Evolutionary conservation across 768 basidiomycete species (phyloP).

Genomic region (Podaxis rugospora): DNA sequence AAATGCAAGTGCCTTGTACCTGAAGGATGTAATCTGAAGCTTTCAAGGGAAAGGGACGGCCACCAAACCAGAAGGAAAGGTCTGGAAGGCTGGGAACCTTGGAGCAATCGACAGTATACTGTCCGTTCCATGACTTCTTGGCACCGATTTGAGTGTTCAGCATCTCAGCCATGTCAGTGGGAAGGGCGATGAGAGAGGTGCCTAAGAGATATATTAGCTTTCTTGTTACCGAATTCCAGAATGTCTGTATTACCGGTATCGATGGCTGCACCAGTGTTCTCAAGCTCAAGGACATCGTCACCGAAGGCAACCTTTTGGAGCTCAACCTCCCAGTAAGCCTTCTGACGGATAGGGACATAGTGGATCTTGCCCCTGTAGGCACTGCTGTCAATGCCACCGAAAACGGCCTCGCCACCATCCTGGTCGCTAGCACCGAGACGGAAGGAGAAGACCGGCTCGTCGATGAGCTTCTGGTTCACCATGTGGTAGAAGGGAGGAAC

Average conservation of each 20-base stretch:
- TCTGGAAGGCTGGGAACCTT: slow-evolving; percentile 83
- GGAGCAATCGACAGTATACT: slow-evolving; percentile 87
- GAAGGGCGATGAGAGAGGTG: slow-evolving; percentile 91
- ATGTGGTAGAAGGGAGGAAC: slow-evolving; percentile 93
- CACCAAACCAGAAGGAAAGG: slow-evolving; percentile 78
- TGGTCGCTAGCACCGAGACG: slow-evolving; percentile 80
- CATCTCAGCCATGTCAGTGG: slow-evolving; percentile 96
- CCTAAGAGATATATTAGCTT: slow-evolving; percentile 37
- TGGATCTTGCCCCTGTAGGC: slow-evolving; percentile 78
- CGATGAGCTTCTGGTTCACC: slow-evolving; percentile 77
- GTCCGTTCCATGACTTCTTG: slow-evolving; percentile 92
- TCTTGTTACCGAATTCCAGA: background rate
- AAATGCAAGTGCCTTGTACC: slow-evolving; percentile 90
- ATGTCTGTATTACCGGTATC: slow-evolving; percentile 61
- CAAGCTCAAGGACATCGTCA: slow-evolving; percentile 81
- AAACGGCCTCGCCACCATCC: slow-evolving; percentile 88
- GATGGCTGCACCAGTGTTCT: slow-evolving; percentile 91
- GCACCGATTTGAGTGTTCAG: slow-evolving; percentile 94
- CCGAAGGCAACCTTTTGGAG: slow-evolving; percentile 85
- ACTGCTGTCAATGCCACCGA: slow-evolving; percentile 79
- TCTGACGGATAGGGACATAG: slow-evolving; percentile 90
- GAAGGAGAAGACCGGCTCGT: slow-evolving; percentile 91
- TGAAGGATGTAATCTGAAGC: slow-evolving; percentile 88
- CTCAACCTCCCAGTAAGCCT: slow-evolving; percentile 99
- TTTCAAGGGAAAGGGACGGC: slow-evolving; percentile 74